Conservation (phyloP, 108 stramenopile species). For the Conticribra guillardii region DNA sequence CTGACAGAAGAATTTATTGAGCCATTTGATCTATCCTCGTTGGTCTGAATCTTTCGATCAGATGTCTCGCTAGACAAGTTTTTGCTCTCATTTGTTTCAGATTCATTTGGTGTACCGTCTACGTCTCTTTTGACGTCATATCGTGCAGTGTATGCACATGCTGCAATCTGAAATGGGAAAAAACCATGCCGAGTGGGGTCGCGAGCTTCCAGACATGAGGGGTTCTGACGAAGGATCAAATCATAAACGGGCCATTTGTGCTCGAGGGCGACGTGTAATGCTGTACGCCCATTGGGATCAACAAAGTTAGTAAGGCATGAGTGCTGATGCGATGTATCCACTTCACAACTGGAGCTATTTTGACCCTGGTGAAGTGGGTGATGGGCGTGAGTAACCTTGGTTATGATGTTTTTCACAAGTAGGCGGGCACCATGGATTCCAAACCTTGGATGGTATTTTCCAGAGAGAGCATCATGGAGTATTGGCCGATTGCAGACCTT, state of each 20-base stretch:
- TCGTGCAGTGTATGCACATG: constrained; percentile 12
- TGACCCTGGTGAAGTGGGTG: neutral
- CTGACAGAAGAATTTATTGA: neutral
- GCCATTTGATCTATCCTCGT: too few relatives aligned
- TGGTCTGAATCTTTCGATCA: too few relatives aligned
- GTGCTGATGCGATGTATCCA: neutral
- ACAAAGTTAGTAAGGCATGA: constrained; percentile 17
- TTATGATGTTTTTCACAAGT: constrained; percentile 44
- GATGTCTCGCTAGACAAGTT: too few relatives aligned
- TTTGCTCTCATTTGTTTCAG: too few relatives aligned
- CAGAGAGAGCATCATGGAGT: constrained; percentile 46
- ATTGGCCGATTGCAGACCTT: constrained; percentile 12
- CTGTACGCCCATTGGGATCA: constrained; percentile 28
- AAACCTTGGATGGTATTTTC: constrained; percentile 37
- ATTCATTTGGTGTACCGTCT: neutral
- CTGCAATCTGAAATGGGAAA: constrained; percentile 47
- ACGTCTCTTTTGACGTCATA: neutral
- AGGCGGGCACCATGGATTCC: constrained; percentile 50
- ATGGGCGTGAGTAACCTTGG: constrained; percentile 5
- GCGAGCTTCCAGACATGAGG: constrained; percentile 25
- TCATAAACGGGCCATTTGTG: constrained; percentile 49
- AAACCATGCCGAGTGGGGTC: constrained; percentile 34
- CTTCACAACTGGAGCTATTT: too few relatives aligned
- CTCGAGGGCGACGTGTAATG: constrained; percentile 38
- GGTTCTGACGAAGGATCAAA: constrained; percentile 24